Evolutionary conservation across 805 yeast species (phyloP).

Genomic region (Candida qinlingensis): DNA sequence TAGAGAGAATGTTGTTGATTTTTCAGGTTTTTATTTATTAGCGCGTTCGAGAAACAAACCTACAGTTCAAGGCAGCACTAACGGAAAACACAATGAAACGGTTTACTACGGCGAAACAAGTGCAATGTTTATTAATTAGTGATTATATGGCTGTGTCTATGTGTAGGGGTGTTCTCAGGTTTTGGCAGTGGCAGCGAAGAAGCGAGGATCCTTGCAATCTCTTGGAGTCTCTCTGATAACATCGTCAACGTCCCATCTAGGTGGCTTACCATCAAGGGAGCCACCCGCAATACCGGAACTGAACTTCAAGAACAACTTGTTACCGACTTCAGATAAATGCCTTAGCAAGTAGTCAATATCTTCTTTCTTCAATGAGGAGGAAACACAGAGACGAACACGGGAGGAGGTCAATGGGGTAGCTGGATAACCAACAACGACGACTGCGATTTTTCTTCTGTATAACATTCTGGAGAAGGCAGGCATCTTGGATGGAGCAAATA

Average conservation of each 20-base stretch:
- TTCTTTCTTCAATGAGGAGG: conserved; percentile 87
- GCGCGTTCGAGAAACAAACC: too few species aligned
- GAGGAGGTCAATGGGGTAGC: conserved; percentile 91
- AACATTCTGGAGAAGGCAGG: conserved; percentile 84
- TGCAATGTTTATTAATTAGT: background rate
- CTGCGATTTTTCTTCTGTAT: conserved; percentile 77
- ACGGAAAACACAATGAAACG: too few species aligned
- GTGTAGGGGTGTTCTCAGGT: background rate
- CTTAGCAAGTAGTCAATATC: conserved; percentile 80
- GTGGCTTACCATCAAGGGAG: conserved; percentile 52
- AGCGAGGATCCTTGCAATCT: conserved; percentile 44
- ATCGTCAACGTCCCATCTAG: conserved; percentile 76
- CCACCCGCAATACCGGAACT: conserved; percentile 74
- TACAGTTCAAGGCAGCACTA: too few species aligned
- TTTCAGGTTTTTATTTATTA: too few species aligned
- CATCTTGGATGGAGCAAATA: conserved; percentile 91
- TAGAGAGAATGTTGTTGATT: background rate
- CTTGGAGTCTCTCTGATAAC: conserved; percentile 67
- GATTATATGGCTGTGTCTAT: background rate
- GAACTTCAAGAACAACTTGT: conserved; percentile 65
- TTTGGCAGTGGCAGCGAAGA: conserved; percentile 25
- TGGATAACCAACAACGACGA: conserved; percentile 96
- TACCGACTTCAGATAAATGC: conserved; percentile 74
- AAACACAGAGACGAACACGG: conserved; percentile 88
- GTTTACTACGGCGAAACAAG: background rate